Evolutionary conservation across 257 asterid genomes (phyloP), one percentile per base, ranked within the genome.

Genomic region (Pogostemon cablin): DNA sequence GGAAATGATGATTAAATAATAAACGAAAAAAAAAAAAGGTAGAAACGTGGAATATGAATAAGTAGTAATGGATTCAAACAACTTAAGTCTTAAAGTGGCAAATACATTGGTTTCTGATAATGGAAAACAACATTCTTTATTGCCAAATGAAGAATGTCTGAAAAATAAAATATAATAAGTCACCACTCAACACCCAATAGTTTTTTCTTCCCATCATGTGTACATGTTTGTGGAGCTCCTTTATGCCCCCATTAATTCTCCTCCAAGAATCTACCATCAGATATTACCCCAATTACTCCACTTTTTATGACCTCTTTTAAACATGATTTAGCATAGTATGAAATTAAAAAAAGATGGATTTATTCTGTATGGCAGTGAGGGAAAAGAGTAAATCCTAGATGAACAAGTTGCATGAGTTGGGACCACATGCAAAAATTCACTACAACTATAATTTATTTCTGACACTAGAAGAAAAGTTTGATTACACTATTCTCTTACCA

Each of bases 191-290:
- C 70, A 40, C 48, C 40, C 40, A 49, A 12, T 57, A 35, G 3
- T 15, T 38, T 71, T 39, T 55, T 40, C 65, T 60, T 56, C 68
- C 61, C 32, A 25, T 25, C 75, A 48, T 68, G 70, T 67, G 60
- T 61, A 25, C 50, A 15, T 62, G 58, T 82, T 81, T 82, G 87
- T 86, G 91, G 91, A 80, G 71, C 67, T 75, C 82, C 86, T 87
- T 82, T 87, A 79, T 79, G 67, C 89, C 67, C 73, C 67, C 73
- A 65, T 65, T 65, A 46, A 25, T 63, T 63, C 40, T 46, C 9
- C 57, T 52, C 57, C 56, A 54, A 66, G 82, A 75, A 78, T 72
- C 75, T 72, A 25, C 25, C 7, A 58, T 62, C 34, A 50, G 57
- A 63, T 55, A 76, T 39, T 32, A 46, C 59, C 60, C 38, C 38